A percentile compares a stretch with the other conserved stretches of the same genome.
phyloP scores from a whole-genome alignment of 176 grass and related monocot species.

The Hsuehochloa calcarea region DNA sequence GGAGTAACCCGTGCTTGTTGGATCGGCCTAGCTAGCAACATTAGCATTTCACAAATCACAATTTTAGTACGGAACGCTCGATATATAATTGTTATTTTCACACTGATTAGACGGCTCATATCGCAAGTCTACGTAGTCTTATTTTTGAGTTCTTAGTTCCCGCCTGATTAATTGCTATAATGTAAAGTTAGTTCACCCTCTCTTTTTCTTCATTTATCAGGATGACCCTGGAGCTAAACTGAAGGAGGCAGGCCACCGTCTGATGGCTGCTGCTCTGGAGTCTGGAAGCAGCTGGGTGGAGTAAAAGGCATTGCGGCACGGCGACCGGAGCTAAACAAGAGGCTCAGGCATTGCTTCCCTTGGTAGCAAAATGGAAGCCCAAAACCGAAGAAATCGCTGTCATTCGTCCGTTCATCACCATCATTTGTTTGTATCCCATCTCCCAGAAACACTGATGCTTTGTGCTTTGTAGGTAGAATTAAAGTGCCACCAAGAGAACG shows the following conservation, averaged over 20 bases:
- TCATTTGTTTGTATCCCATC: not conserved
- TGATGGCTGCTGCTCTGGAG: not conserved
- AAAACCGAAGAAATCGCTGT: not conserved
- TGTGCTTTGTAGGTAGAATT: constrained; percentile 3
- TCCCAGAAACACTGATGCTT: not conserved
- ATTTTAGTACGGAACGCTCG: not conserved
- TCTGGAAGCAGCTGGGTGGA: constrained; percentile 7
- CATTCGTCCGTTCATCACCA: constrained; percentile 5
- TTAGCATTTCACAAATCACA: not conserved
- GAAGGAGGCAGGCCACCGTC: constrained; percentile 34
- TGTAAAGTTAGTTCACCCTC: not conserved
- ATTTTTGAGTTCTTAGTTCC: not conserved
- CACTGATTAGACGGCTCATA: not conserved
- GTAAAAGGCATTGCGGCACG: constrained; percentile 9
- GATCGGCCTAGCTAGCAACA: not conserved
- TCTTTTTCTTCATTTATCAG: not conserved
- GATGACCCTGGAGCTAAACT: constrained; percentile 20
- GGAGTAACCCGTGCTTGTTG: not conserved
- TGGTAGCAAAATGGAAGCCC: constrained; percentile 13
- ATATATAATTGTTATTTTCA: not conserved
- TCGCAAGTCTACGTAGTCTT: not conserved
- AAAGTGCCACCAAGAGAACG: constrained; percentile 3
- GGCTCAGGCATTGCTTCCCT: constrained; percentile 9
- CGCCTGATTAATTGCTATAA: not conserved
- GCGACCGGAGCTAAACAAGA: not conserved